Percentiles rank a stretch among this genome's conserved stretches.
Evolutionary conservation across 169 alveolate species (phyloP).

Genomic region (Eimeria praecox): DNA sequence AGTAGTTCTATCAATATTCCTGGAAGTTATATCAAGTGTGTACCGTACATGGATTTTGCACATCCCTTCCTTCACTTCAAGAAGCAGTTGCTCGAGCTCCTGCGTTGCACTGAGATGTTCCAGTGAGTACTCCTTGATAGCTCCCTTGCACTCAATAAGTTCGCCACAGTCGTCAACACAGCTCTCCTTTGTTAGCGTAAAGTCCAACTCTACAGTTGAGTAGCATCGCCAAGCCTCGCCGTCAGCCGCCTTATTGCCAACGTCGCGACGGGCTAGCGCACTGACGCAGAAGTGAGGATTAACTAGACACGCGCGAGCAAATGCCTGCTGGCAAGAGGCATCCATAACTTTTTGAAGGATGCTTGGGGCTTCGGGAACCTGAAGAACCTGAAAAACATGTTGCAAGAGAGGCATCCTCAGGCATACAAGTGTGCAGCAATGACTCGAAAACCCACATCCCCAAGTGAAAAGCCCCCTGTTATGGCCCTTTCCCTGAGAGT

Average conservation of each 20-base stretch:
- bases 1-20: neutral
- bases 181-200: neutral
- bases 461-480: neutral
- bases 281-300: constrained; percentile 43
- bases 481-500: neutral
- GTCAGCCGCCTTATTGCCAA: neutral
- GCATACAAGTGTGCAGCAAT: neutral
- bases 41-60: constrained; percentile 23
- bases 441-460: neutral
- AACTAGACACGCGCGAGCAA: neutral
- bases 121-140: neutral
- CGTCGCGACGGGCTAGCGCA: constrained; percentile 41
- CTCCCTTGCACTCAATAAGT: constrained; percentile 4
- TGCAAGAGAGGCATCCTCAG: neutral
- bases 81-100: neutral
- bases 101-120: neutral
- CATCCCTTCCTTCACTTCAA: neutral
- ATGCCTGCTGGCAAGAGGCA: neutral
- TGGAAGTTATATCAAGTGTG: neutral
- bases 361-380: constrained; percentile 16
- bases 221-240: constrained; percentile 64
- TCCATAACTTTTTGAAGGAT: neutral
- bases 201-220: neutral
- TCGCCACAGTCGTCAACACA: constrained; percentile 47
- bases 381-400: neutral